Evolutionary conservation across 768 basidiomycete genomes (phyloP).

Genomic region (Termitomyces eurrhizus): DNA sequence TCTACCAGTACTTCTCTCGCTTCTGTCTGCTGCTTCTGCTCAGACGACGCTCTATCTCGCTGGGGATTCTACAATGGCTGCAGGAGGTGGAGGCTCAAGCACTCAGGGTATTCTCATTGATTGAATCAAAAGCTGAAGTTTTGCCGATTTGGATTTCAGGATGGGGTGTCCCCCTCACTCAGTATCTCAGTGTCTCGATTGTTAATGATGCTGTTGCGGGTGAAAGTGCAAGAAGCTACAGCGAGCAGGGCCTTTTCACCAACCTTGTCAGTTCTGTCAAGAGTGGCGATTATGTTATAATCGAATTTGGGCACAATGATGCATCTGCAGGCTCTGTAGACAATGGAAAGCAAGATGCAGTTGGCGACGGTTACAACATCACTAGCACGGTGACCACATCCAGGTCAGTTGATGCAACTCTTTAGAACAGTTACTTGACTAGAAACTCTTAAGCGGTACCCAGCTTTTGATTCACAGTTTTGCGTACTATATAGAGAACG

Average conservation of each 20-base stretch:
- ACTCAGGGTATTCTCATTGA: conserved; percentile 25
- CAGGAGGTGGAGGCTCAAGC: conserved; percentile 33
- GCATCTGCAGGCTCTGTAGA: conserved; percentile 28
- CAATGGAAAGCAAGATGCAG: conserved; percentile 39
- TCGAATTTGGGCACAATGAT: conserved; percentile 50
- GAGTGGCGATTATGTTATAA: conserved; percentile 38
- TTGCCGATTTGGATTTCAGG: conserved; percentile 20
- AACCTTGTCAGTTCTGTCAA: conserved; percentile 36
- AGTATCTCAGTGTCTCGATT: conserved; percentile 38
- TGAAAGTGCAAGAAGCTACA: conserved; percentile 42
- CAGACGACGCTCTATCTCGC: conserved; percentile 44
- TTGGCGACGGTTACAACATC: conserved; percentile 21
- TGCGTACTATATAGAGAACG: conserved; percentile 43
- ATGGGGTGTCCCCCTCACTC: conserved; percentile 41
- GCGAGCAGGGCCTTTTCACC: conserved; percentile 44
- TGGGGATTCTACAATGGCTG: conserved; percentile 44
- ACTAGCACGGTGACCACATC: conserved; percentile 1
- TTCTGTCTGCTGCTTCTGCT: conserved; percentile 5
- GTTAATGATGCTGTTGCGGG: conserved; percentile 45
- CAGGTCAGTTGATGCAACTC: not conserved
- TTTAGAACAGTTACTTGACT: not conserved
- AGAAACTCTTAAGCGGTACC: conserved; percentile 26
- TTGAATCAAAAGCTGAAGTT: not conserved
- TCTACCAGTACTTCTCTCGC: not conserved
- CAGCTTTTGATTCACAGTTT: conserved; percentile 39